Conservation (phyloP, 2,329 filamentous ascomycete species). For the Fusarium citri region DNA sequence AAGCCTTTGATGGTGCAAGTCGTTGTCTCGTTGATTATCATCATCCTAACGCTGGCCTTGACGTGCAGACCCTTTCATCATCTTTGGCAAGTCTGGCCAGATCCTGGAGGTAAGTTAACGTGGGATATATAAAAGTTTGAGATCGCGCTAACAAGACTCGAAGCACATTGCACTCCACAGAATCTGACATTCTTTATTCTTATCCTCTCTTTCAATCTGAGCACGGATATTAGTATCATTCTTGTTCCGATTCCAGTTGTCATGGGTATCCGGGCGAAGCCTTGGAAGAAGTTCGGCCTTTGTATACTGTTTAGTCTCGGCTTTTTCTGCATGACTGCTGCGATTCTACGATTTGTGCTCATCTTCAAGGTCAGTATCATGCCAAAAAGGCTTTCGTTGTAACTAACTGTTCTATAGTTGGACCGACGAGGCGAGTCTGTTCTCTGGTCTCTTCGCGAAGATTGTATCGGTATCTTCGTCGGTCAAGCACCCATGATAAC, state of each 20-base stretch:
- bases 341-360: constrained; percentile 45
- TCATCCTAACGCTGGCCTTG: constrained; percentile 44
- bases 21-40: constrained; percentile 39
- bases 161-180: constrained; percentile 49
- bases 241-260: constrained; percentile 52
- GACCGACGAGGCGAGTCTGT: constrained; percentile 43
- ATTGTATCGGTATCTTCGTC: constrained; percentile 53
- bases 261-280: constrained; percentile 45
- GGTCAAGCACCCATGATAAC: constrained; percentile 53
- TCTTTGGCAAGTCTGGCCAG: constrained; percentile 53
- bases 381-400: too few species aligned
- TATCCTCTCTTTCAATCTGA: constrained; percentile 50
- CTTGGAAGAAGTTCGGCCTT: constrained; percentile 47
- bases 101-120: constrained; percentile 51
- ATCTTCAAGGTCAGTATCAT: constrained; percentile 45
- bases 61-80: constrained; percentile 51
- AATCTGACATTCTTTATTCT: constrained; percentile 49
- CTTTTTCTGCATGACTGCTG: constrained; percentile 50
- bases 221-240: constrained; percentile 52
- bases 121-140: accelerated
- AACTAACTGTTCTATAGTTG: not conserved
- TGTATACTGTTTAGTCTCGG: constrained; percentile 50
- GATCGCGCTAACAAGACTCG: not conserved
- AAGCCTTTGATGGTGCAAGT: constrained; percentile 51
- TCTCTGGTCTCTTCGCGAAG: constrained; percentile 55